Evolutionary conservation across 306 rosid genomes (phyloP), one percentile per base, ranked within the genome.

Genomic region (Arachis hypogaea): DNA sequence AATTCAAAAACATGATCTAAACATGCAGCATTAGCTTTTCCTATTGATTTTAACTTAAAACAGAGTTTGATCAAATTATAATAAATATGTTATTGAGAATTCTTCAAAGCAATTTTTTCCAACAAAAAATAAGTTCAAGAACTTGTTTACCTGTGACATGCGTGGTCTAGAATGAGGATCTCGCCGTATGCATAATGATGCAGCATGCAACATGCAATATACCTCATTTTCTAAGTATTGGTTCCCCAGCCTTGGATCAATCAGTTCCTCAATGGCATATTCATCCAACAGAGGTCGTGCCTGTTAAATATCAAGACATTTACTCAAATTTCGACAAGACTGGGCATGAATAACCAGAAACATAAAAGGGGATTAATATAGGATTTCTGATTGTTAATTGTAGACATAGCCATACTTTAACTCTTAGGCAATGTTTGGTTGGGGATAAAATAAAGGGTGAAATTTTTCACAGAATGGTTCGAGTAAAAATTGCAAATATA

Each of bases 101-200:
- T 62, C 54, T 68, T 62, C 0, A 58, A 63, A 69, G n/a, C 50
- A 55, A 59, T 33, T 65, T 40, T 42, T 28, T 7, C 18, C 65
- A 63, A 11, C 59, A 11, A 10, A 46, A 59, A n/a, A 66, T 54
- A 4, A 64, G 45, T 9, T 30, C 55, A 5, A 79, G 41, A 60
- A 59, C 60, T 52, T 61, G 14, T 63, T 78, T 59, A 94, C 99
- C 96, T 92, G 99, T 43, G 99, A 94, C 96, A 94, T 92, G 28
- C 98, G 96, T 29, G 99, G 99, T 83, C 99, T 83, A 12, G 80
- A 74, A 71, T 90, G 92, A 43, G 98, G 98, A 78, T 92, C 96
- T 77, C 99, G 84, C 38, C 94, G 86, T 47, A 94, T 88, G 91
- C 99, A 94, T 46, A 92, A 80, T 2, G 99, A 88, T 14, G 99